Evolutionary conservation across 139 green algal genomes (phyloP), one percentile per base, ranked within the genome.

Genomic region (Cymbomonas tetramitiformis): DNA sequence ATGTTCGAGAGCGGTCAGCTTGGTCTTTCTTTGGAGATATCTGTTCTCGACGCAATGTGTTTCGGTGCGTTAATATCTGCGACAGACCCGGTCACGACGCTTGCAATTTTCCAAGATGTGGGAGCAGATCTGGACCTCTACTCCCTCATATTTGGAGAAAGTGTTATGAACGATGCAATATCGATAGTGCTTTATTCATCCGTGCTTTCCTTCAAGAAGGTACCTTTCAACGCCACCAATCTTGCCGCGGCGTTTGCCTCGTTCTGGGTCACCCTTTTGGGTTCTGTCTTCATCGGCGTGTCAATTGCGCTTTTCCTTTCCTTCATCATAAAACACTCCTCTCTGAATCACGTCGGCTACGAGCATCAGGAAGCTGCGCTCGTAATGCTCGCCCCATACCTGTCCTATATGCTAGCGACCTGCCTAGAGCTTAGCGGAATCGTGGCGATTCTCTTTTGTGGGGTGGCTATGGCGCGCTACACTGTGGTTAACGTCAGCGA

Each of bases 71-170:
- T 83, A 19, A 87, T 87, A 50, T 73, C 48, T 10, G 71, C 73
- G 28, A 87, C 79, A 32, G 80, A 87, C 69, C 80, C 80, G 0
- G 80, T 87, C 7, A 83, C 80, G 21, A 79, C 61, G 26, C 57
- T 76, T 6, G 57, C 46, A 23, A 53, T 76, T 2, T 76, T 72
- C 38, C 51, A 69, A 58, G 54, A 43, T 21, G 18, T 76, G 1
- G 32, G 64, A 15, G 46, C 30, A 30, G 40, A 83, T 38, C 54
- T 58, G 21, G 69, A 90, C 38, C 56, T 93, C n/a, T 83, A 93
- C 66, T 78, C 80, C 28, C 64, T 87, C 31, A 79, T 93, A 28
- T 88, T 93, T 57, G 83, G 83, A 1, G 83, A 93, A 62, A 76
- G 51, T 24, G 77, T 93, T 32, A 62, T 93, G 0, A 93, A 93